Evolutionary conservation across 331 rosid genomes (phyloP), one percentile per base, ranked within the genome.

Genomic region (Quercus phellos): DNA sequence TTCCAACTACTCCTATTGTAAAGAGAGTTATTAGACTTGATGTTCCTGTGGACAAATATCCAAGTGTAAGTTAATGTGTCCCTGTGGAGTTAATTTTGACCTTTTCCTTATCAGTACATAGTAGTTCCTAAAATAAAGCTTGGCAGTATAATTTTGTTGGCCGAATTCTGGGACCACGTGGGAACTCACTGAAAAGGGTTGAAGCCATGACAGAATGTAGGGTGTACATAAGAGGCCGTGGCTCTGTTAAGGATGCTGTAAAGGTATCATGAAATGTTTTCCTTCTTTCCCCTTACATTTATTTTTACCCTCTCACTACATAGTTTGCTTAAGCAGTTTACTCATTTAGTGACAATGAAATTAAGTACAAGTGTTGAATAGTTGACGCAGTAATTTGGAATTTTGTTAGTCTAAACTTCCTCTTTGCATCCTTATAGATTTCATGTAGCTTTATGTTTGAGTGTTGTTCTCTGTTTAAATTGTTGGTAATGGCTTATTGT

Each of bases 121-220:
- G 35, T 61, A 56, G 63, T 29, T 55, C 72, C 74, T 77, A 51
- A 73, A 82, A 82, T 74, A 79, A 76, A 76, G 74, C 85, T 81
- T 80, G 80, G 87, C 93, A 94, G 98, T 94, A 89, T 84, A 94
- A 94, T 89, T 94, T 94, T 80, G 98, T 94, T 70, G 98, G 98
- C 78, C 96, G 97, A 77, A 92, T 94, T 87, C 77, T 94, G 81
- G 97, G 98, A 58, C 98, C 98, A 17, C 97, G 97, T 8, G 98
- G 98, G 27, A 94, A 94, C 83, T 94, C 98, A 38, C 79, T 94
- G 84, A 94, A 94, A 88, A 90, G 98, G 81, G 97, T 94, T 76
- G 98, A 94, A 88, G 97, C 97, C 77, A 78, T 92, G 85, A 90
- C 98, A 19, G 97, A 89, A 74, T 94, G 98, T 74, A 88, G 97